Percentiles rank a stretch among this genome's conserved stretches.
phyloP scores from a whole-genome alignment of 306 rosid species.

The Abrus pulchellus region DNA sequence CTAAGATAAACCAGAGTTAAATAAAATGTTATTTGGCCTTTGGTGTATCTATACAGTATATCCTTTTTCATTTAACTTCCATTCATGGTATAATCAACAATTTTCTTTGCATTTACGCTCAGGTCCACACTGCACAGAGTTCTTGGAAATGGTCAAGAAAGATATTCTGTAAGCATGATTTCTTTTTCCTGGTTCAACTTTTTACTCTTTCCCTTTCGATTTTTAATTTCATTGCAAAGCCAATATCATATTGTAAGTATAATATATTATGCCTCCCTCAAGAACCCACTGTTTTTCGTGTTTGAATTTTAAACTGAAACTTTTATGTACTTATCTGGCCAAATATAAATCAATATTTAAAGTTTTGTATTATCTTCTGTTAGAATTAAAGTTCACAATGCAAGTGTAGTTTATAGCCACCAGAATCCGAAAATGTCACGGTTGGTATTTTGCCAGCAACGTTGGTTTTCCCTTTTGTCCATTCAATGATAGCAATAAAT shows the following conservation, averaged over 20 bases:
- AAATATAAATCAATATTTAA: slow-evolving; percentile 4
- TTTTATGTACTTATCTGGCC: slow-evolving; percentile 2
- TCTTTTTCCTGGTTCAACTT: slow-evolving; percentile 4
- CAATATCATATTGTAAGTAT: background rate
- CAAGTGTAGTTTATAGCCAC: background rate
- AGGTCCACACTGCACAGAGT: slow-evolving; percentile 98
- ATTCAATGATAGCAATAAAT: background rate
- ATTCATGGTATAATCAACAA: slow-evolving; percentile 24
- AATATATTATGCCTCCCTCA: background rate
- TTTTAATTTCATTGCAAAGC: slow-evolving; percentile 1
- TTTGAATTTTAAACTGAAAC: background rate
- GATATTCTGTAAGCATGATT: slow-evolving; percentile 81
- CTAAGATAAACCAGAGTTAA: background rate
- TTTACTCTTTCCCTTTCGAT: background rate
- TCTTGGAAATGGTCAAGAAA: slow-evolving; percentile 78
- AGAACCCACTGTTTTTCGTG: background rate
- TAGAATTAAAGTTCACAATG: background rate
- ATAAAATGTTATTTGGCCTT: slow-evolving; percentile 30
- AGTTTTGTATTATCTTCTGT: slow-evolving; percentile 13
- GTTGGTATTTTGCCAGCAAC: background rate
- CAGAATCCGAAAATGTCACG: background rate
- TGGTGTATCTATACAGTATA: background rate
- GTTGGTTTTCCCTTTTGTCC: background rate
- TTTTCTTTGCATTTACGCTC: slow-evolving; percentile 45
- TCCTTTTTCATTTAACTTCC: slow-evolving; percentile 28